Conservation (phyloP, 1,139 yeast species). For the Sporopachydermia cereana region DNA sequence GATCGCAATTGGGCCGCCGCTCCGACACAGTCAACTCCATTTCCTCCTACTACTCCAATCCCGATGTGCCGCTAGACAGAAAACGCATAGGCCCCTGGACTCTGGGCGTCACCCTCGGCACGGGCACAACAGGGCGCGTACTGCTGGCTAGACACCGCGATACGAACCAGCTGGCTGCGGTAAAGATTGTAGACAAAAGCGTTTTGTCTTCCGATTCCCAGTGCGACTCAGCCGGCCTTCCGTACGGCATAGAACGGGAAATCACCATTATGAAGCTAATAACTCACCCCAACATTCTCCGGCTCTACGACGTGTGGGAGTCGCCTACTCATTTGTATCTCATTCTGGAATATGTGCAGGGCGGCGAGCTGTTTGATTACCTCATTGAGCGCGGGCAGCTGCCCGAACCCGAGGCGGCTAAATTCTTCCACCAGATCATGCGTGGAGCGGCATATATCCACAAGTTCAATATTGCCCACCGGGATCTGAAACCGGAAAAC, state of each 20-base stretch:
- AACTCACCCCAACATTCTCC: constrained; percentile 65
- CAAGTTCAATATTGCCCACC: constrained; percentile 67
- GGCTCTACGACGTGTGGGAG: constrained; percentile 77
- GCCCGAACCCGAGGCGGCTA: constrained; percentile 59
- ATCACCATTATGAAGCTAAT: constrained; percentile 72
- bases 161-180: constrained; percentile 71
- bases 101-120: constrained; percentile 65
- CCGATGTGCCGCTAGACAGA: not conserved
- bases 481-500: constrained; percentile 76
- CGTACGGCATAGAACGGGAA: constrained; percentile 76
- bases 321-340: constrained; percentile 62
- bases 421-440: constrained; percentile 63
- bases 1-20: not conserved
- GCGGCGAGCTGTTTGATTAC: constrained; percentile 70
- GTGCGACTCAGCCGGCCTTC: constrained; percentile 40
- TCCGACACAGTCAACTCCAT: constrained; percentile 1
- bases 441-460: constrained; percentile 78
- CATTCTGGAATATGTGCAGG: constrained; percentile 72
- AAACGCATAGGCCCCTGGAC: constrained; percentile 61
- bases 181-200: constrained; percentile 64
- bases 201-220: constrained; percentile 20
- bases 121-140: constrained; percentile 77
- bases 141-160: constrained; percentile 56
- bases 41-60: constrained; percentile 4
- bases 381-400: constrained; percentile 63